These are phyloP conservation scores for Colletotrichum simmondsii DNA, from an alignment of 2,329 filamentous ascomycete species.

Conservation along the genomic window DNA sequence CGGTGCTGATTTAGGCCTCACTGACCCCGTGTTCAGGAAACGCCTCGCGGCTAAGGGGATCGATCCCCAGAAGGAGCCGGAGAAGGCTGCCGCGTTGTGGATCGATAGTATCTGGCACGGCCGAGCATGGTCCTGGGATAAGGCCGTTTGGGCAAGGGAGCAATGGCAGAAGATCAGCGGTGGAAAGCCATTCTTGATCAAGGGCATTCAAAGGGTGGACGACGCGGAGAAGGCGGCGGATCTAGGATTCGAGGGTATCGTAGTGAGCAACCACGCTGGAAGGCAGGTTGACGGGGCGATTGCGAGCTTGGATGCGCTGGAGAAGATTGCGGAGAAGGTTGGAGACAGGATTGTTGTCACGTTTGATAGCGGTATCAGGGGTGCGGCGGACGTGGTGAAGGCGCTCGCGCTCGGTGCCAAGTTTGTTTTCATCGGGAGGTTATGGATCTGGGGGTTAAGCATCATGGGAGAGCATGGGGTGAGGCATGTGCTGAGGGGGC, in stretches of 20 bases:
- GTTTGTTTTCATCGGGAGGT: conserved; percentile 67
- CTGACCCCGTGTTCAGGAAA: conserved; percentile 69
- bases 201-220: conserved; percentile 70
- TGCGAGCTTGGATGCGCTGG: conserved; percentile 55
- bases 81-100: conserved; percentile 68
- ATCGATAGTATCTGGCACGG: conserved; percentile 74
- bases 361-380: conserved; percentile 59
- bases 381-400: conserved; percentile 69
- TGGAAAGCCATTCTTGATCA: conserved; percentile 69
- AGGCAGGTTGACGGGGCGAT: conserved; percentile 58
- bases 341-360: conserved; percentile 45
- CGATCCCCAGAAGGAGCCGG: conserved; percentile 53
- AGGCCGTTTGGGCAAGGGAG: conserved; percentile 69
- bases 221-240: conserved; percentile 69
- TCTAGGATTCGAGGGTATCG: conserved; percentile 67
- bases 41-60: conserved; percentile 62
- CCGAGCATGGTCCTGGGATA: conserved; percentile 71
- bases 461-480: conserved; percentile 30
- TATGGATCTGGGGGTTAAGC: conserved; percentile 60
- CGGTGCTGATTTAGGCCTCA: conserved; percentile 67
- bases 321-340: conserved; percentile 55
- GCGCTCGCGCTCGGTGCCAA: conserved; percentile 67
- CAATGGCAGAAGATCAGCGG: conserved; percentile 69
- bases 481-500: conserved; percentile 18
- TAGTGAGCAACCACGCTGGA: conserved; percentile 71